phyloP scores from a whole-genome alignment of 768 basidiomycete genomes.

The Agaricus blazei region DNA sequence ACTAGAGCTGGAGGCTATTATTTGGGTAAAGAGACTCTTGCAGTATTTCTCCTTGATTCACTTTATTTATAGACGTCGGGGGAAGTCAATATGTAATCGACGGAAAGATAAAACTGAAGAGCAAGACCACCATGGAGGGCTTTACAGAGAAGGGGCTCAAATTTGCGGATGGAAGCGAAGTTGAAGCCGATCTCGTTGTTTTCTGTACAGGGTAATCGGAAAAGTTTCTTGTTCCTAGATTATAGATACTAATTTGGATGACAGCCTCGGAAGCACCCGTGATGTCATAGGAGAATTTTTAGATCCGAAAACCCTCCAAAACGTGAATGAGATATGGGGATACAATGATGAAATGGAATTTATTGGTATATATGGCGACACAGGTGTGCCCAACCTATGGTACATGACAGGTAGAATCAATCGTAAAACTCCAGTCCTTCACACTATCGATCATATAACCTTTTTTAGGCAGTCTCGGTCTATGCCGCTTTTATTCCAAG shows the following conservation, averaged over 20 bases:
- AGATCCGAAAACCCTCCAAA: conserved; percentile 34
- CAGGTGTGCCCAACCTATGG: conserved; percentile 41
- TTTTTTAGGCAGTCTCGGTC: conserved; percentile 42
- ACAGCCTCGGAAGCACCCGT: conserved; percentile 39
- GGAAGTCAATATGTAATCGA: conserved; percentile 52
- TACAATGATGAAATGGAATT: conserved; percentile 60
- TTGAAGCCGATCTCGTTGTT: conserved; percentile 33
- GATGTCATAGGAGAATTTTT: conserved; percentile 34
- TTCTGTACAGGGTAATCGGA: conserved; percentile 23
- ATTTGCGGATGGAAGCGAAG: conserved; percentile 40
- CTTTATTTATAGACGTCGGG: conserved; percentile 37
- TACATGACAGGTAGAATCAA: conserved; percentile 44
- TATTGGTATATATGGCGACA: conserved; percentile 31
- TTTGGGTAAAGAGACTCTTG: neutral
- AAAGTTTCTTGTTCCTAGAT: conserved; percentile 44
- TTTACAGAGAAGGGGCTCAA: conserved; percentile 36
- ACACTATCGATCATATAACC: neutral
- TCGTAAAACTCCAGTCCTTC: neutral
- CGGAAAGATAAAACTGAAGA: conserved; percentile 66
- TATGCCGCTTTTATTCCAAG: conserved; percentile 57
- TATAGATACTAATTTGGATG: neutral
- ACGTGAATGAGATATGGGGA: conserved; percentile 54
- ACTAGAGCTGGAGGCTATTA: conserved; percentile 13
- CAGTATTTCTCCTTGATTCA: neutral
- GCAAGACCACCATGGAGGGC: conserved; percentile 37